Percentiles rank a stretch among this genome's conserved stretches.
phyloP scores from a whole-genome alignment of 2,329 filamentous ascomycete species.

The Fusarium metavorans region DNA sequence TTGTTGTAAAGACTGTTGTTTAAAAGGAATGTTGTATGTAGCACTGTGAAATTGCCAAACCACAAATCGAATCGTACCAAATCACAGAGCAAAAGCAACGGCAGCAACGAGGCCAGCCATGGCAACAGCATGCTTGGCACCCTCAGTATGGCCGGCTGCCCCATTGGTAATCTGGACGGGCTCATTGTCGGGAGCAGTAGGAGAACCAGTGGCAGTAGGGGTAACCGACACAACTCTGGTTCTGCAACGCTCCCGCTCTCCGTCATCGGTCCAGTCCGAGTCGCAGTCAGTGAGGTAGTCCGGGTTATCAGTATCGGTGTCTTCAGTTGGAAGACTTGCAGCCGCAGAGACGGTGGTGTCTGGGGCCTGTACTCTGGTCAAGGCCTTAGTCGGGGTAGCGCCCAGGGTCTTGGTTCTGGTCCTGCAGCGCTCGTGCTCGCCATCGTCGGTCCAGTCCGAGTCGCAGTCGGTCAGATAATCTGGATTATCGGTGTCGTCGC shows the following conservation, averaged over 20 bases:
- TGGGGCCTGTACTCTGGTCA: not conserved
- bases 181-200: not conserved
- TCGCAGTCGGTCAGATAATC: not conserved
- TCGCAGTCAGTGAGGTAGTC: not conserved
- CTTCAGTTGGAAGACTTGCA: not conserved
- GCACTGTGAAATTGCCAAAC: not conserved
- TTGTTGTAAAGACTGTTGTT: not conserved
- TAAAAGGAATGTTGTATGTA: not conserved
- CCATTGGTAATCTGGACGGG: not conserved
- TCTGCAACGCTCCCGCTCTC: not conserved
- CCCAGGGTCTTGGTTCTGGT: not conserved
- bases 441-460: slow-evolving; percentile 3
- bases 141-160: not conserved
- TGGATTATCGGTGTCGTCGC: not conserved
- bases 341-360: not conserved
- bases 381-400: not conserved
- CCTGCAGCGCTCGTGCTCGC: not conserved
- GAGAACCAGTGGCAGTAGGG: not conserved
- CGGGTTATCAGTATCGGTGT: not conserved
- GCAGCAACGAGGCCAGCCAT: not conserved
- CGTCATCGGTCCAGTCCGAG: not conserved
- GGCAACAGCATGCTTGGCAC: not conserved
- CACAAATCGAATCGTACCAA: not conserved
- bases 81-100: not conserved
- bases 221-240: not conserved